These are phyloP conservation scores for Ballota nigra DNA, from an alignment of 257 asterid genomes.

Conservation along the genomic window DNA sequence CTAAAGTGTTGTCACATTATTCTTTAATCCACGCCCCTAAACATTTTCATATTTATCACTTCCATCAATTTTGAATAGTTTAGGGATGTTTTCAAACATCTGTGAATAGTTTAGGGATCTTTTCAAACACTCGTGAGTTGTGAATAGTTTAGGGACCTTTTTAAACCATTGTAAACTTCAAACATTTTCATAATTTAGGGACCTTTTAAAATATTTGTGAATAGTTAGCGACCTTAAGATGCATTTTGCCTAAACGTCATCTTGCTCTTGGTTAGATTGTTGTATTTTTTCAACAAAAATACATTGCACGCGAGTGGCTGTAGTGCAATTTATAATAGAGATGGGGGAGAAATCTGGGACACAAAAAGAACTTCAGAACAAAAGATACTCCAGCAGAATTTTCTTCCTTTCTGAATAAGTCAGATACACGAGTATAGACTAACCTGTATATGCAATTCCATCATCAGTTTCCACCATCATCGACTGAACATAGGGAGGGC, in stretches of 20 bases:
- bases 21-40: background rate
- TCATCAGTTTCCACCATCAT: slow-evolving; percentile 68
- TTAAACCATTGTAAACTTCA: background rate
- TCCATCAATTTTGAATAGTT: background rate
- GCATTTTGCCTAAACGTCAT: background rate
- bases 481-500: slow-evolving; percentile 71
- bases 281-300: background rate
- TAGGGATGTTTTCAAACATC: background rate
- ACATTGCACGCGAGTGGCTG: background rate
- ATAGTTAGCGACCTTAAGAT: background rate
- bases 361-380: background rate
- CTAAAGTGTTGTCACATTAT: background rate
- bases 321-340: background rate
- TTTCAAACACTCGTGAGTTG: background rate
- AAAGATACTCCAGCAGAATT: slow-evolving; percentile 4
- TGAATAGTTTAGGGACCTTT: background rate
- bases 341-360: background rate
- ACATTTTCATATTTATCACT: background rate
- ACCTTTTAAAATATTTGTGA: background rate
- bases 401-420: background rate
- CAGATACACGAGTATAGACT: slow-evolving; percentile 13
- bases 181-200: background rate
- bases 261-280: background rate
- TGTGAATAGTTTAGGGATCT: background rate
- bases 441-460: slow-evolving; percentile 80